Base-by-base conservation (phyloP, 257 asterid genomes). In the Solanum pimpinellifolium region DNA sequence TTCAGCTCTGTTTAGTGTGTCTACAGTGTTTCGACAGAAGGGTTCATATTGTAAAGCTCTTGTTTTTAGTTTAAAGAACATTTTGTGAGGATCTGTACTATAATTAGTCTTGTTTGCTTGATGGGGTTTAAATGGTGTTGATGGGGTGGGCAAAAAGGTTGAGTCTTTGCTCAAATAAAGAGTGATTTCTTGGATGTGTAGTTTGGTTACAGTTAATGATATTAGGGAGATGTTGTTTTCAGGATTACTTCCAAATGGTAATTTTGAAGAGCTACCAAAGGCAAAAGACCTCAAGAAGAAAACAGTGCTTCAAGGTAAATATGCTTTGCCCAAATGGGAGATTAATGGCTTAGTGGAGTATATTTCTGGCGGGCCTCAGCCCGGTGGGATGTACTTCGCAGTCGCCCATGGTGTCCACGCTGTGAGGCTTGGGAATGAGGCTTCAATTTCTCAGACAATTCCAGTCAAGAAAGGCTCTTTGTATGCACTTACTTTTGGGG, bases 361-460 rank as follows among this genome's bases (percentile, higher is more conserved):
- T 93, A 93, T 97, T 88, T 93, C 94, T 52, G 95, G 98, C 35
- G 99, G 99, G 39, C 98, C 98, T 0, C 99, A 97, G 90, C 98
- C 98, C 25, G 96, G 97, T 5, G 99, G 98, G 5, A 97, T 94
- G 99, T 97, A 80, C 96, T 97, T 97, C 83, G 72, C 92, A 3
- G 98, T 95, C 4, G 93, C 96, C 1, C 98, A 95, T 83, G 99
- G 99, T 1, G 90, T 93, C 87, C 99, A 95, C 37, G 99, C 98
- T 13, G 92, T 94, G 11, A 97, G 98, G 90, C 98, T 97, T 1
- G 99, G 98, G 8, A 94, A 94, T 87, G 97, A 94, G 88, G 99
- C 99, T 70, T 89, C 96, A 16, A 89, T 95, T 47, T 94, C 98
- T 86, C 98, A 97, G 56, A 88, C 95, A 6, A 87, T 97, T 85